Evolutionary conservation across 192 early-diverging fungal species (phyloP).

Genomic region (Rhizophagus prolifer): DNA sequence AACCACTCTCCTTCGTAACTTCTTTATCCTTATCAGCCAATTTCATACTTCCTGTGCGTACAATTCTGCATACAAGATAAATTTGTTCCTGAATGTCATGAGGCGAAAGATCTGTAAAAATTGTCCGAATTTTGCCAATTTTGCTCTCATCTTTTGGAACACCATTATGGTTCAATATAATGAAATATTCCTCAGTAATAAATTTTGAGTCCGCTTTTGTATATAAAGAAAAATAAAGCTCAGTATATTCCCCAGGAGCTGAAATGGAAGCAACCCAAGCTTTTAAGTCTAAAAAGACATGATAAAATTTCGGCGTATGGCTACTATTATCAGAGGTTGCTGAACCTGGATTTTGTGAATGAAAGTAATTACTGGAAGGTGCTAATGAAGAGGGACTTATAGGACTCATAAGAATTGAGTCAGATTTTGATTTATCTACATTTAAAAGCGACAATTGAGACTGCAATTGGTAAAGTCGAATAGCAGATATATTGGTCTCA

Average conservation of each 20-base stretch:
- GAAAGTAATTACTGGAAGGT: neutral
- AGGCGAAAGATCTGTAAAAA: constrained; percentile 59
- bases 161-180: constrained; percentile 56
- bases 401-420: constrained; percentile 9
- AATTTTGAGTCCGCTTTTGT: constrained; percentile 43
- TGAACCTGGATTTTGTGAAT: neutral
- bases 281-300: constrained; percentile 60
- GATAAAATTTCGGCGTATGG: constrained; percentile 33
- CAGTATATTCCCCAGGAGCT: constrained; percentile 57
- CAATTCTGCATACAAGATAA: constrained; percentile 61
- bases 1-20: constrained; percentile 12
- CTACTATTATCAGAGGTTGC: neutral
- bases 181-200: constrained; percentile 61
- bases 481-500: constrained; percentile 54
- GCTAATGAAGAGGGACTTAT: neutral
- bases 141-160: constrained; percentile 46
- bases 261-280: constrained; percentile 58
- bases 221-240: constrained; percentile 63
- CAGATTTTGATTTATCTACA: constrained; percentile 24
- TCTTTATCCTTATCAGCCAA: constrained; percentile 50
- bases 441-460: constrained; percentile 29
- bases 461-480: constrained; percentile 56
- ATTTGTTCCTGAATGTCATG: constrained; percentile 53
- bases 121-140: constrained; percentile 48
- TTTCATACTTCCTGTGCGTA: constrained; percentile 65